These are phyloP conservation scores for Phytophthora gonapodyides DNA, from an alignment of 352 stramenopile species.

Conservation along the genomic window DNA sequence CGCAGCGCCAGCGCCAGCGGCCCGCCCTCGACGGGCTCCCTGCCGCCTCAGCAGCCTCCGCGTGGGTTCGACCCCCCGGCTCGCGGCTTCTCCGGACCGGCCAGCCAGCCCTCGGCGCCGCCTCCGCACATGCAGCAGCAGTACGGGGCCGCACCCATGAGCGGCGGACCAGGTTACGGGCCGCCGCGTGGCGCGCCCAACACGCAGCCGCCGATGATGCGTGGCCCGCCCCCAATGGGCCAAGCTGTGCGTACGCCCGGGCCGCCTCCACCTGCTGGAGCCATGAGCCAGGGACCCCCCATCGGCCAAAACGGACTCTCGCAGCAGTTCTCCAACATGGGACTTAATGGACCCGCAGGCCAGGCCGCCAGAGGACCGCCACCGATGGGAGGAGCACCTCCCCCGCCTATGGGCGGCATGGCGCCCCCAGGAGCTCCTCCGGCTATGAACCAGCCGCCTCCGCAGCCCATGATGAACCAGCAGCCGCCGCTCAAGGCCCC, in stretches of 20 bases:
- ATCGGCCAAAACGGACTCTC: conserved; percentile 45
- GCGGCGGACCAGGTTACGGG: conserved; percentile 31
- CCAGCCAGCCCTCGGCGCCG: conserved; percentile 37
- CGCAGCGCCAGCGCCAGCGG: conserved; percentile 24
- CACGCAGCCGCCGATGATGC: conserved; percentile 29
- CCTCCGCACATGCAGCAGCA: conserved; percentile 23
- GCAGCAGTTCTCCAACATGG: conserved; percentile 74
- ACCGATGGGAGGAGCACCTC: conserved; percentile 36
- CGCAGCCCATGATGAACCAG: conserved; percentile 30
- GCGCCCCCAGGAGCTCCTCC: conserved; percentile 20
- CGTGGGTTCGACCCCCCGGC: conserved; percentile 35
- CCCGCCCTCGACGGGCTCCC: conserved; percentile 26
- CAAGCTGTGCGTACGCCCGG: conserved; percentile 29
- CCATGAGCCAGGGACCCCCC: conserved; percentile 15
- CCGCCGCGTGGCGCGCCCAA: conserved; percentile 22
- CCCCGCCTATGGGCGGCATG: conserved; percentile 46
- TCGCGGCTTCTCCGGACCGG: conserved; percentile 36
- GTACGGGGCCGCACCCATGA: conserved; percentile 38
- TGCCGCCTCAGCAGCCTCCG: conserved; percentile 19
- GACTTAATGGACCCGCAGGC: conserved; percentile 47
- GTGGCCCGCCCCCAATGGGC: conserved; percentile 31
- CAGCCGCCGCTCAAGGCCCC: conserved; percentile 27
- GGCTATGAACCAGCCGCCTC: conserved; percentile 31
- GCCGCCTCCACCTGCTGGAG: conserved; percentile 24
- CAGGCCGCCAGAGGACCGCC: conserved; percentile 27